Evolutionary conservation across 208 protist species (phyloP).

Genomic region (Tetramitus jugosus): DNA sequence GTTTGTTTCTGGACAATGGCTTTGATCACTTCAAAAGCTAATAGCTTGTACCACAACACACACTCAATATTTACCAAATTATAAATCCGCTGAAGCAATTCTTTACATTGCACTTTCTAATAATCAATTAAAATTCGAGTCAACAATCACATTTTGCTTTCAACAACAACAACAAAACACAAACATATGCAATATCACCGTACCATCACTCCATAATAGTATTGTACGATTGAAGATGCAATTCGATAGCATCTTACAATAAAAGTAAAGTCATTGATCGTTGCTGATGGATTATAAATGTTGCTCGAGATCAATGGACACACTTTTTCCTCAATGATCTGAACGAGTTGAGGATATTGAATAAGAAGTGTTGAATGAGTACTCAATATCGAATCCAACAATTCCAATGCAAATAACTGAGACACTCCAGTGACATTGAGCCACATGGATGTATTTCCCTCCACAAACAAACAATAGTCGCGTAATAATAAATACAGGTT

Average conservation of each 20-base stretch:
- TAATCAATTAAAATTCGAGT: too few species aligned
- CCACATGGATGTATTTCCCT: background rate
- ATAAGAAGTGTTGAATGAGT: too few species aligned
- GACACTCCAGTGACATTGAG: background rate
- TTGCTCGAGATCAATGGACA: background rate
- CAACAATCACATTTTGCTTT: too few species aligned
- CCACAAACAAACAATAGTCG: background rate
- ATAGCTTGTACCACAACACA: background rate
- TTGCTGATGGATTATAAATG: background rate
- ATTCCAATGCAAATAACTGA: background rate
- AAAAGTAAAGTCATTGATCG: background rate
- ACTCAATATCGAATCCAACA: background rate
- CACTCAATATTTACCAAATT: background rate
- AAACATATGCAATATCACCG: too few species aligned
- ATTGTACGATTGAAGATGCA: background rate
- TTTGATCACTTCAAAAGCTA: background rate
- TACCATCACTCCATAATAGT: too few species aligned
- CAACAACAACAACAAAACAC: too few species aligned
- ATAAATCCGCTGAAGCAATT: background rate
- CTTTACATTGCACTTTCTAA: background rate
- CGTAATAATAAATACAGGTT: background rate
- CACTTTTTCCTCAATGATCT: constrained; percentile 1
- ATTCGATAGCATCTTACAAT: background rate
- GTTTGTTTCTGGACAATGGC: too few species aligned
- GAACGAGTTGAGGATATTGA: background rate